phyloP scores from a whole-genome alignment of 1,139 yeast species.

The Hansenula sp. region DNA sequence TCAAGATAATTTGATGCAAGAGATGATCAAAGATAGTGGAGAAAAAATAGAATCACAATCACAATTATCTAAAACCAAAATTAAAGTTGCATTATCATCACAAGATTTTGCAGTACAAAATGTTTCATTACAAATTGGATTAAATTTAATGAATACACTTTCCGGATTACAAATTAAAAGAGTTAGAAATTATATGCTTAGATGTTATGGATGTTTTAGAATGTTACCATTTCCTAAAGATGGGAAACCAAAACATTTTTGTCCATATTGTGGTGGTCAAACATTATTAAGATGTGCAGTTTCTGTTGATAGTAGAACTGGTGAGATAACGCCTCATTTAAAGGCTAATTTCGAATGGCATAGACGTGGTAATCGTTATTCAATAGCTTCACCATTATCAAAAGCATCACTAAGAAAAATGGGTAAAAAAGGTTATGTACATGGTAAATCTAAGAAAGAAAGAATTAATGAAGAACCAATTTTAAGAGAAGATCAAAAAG shows the following conservation, averaged over 20 bases:
- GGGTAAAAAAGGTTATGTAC: slow-evolving; percentile 74
- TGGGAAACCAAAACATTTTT: slow-evolving; percentile 79
- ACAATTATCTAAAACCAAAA: slow-evolving; percentile 23
- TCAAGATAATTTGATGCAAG: slow-evolving; percentile 72
- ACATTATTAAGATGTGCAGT: slow-evolving; percentile 90
- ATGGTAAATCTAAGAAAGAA: slow-evolving; percentile 54
- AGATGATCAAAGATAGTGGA: slow-evolving; percentile 59
- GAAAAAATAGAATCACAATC: slow-evolving; percentile 39
- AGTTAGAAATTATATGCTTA: slow-evolving; percentile 86
- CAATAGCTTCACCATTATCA: slow-evolving; percentile 71
- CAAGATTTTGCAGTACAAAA: slow-evolving; percentile 98
- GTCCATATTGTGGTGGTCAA: slow-evolving; percentile 86
- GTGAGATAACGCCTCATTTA: slow-evolving; percentile 83
- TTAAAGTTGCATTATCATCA: slow-evolving; percentile 80
- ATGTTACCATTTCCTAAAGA: slow-evolving; percentile 72
- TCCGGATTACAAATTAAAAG: slow-evolving; percentile 83
- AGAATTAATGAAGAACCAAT: slow-evolving; percentile 51
- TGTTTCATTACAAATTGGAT: slow-evolving; percentile 86
- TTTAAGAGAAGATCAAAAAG: slow-evolving; percentile 90
- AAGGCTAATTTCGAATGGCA: slow-evolving; percentile 94
- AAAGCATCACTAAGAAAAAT: slow-evolving; percentile 56
- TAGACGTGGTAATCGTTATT: slow-evolving; percentile 77
- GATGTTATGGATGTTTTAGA: slow-evolving; percentile 96
- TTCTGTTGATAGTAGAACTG: slow-evolving; percentile 73
- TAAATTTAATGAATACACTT: slow-evolving; percentile 78